Conservation (phyloP, 768 basidiomycete species). For the Dictyophora rubrovolvata region DNA sequence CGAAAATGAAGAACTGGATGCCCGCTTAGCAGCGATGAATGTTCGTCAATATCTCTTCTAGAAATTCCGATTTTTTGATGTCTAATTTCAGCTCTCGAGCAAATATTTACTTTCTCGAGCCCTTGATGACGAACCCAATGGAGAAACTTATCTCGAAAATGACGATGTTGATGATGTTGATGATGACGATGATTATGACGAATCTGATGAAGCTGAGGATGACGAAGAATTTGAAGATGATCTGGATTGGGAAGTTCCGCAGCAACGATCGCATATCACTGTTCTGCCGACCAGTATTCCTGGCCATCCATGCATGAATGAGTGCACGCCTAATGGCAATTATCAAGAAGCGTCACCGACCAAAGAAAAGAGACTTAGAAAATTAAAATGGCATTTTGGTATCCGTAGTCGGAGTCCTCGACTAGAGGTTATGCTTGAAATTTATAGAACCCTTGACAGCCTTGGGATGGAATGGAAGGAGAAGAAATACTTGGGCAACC, state of each 20-base stretch:
- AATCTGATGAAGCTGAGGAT: constrained; percentile 30
- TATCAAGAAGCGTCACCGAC: constrained; percentile 24
- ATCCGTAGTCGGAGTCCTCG: constrained; percentile 90
- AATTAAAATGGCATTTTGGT: constrained; percentile 95
- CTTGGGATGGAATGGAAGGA: constrained; percentile 97
- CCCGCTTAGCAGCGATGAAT: constrained; percentile 69
- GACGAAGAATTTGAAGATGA: constrained; percentile 22
- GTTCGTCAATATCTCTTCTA: constrained; percentile 32
- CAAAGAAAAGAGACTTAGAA: constrained; percentile 40
- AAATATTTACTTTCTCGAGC: constrained; percentile 2
- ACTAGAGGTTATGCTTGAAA: constrained; percentile 99
- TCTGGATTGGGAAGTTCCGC: constrained; percentile 18
- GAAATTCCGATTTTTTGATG: not conserved
- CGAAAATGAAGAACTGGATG: constrained; percentile 81
- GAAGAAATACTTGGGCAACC: constrained; percentile 67
- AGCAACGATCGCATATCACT: constrained; percentile 40
- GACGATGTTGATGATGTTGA: constrained; percentile 34
- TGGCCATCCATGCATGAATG: constrained; percentile 27
- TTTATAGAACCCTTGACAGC: constrained; percentile 83
- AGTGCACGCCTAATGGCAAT: constrained; percentile 31
- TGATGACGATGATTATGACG: constrained; percentile 24
- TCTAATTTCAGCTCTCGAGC: not conserved
- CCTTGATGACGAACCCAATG: not conserved
- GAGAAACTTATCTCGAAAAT: constrained; percentile 31
- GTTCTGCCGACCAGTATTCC: constrained; percentile 86